Conservation (phyloP, 1,139 yeast genomes). For the Hemisphaericaspora lyxosophila region DNA sequence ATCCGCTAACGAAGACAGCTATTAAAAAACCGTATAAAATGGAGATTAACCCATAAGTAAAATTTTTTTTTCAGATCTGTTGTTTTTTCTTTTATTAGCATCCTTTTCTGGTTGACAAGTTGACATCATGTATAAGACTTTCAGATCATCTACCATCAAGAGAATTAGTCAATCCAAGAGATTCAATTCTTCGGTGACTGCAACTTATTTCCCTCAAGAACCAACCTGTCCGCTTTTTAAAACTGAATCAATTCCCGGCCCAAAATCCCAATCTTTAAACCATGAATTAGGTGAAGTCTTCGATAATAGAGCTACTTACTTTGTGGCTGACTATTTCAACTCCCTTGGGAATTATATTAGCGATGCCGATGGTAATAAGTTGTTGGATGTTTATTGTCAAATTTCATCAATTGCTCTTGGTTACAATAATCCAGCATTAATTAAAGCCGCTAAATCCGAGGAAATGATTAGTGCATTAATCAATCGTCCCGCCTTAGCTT, state of each 20-base stretch:
- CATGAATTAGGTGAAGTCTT: slow-evolving; percentile 54
- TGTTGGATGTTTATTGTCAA: slow-evolving; percentile 68
- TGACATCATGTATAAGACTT: neutral
- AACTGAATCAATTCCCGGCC: slow-evolving; percentile 59
- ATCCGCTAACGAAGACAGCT: slow-evolving; percentile 1
- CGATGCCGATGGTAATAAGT: slow-evolving; percentile 68
- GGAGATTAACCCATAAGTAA: neutral
- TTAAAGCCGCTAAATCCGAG: slow-evolving; percentile 58
- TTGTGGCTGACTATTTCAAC: slow-evolving; percentile 63
- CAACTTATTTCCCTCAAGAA: slow-evolving; percentile 48
- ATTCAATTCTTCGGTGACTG: slow-evolving; percentile 14
- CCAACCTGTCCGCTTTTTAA: slow-evolving; percentile 51
- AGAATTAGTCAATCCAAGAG: slow-evolving; percentile 6
- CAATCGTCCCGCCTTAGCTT: slow-evolving; percentile 75
- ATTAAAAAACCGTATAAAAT: too few species aligned
- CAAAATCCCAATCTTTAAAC: slow-evolving; percentile 48
- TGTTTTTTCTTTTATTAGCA: too few species aligned
- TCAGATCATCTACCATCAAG: neutral
- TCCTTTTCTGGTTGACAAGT: neutral
- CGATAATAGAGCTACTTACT: slow-evolving; percentile 69
- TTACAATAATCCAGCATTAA: slow-evolving; percentile 70
- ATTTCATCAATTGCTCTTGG: slow-evolving; percentile 75
- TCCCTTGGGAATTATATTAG: slow-evolving; percentile 69
- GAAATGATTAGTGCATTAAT: slow-evolving; percentile 68
- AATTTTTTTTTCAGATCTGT: neutral